Conservation (phyloP, 805 yeast genomes). For the Metschnikowia lochheadii region DNA sequence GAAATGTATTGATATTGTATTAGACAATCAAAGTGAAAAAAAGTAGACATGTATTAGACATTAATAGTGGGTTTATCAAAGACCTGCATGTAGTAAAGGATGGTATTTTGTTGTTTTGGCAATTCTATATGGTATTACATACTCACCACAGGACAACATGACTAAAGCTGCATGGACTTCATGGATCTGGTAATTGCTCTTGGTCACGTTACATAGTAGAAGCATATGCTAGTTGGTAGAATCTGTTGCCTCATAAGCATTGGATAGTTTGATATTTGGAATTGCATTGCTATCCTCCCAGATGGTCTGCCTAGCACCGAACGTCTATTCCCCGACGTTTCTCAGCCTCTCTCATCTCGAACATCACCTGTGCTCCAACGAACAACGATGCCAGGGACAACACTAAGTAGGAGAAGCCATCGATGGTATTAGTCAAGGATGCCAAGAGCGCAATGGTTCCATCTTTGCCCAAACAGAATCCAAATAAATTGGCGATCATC, state of each 20-base stretch:
- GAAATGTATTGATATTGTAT: too few relatives aligned
- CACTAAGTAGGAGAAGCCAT: slow-evolving; percentile 63
- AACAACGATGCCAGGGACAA: slow-evolving; percentile 64
- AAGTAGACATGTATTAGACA: neutral
- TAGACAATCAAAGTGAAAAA: neutral
- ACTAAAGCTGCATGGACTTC: too few relatives aligned
- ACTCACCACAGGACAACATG: neutral
- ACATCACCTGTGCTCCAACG: slow-evolving; percentile 89
- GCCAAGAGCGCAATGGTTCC: slow-evolving; percentile 65
- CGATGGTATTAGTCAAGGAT: slow-evolving; percentile 67
- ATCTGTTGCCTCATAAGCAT: neutral
- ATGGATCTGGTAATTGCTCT: too few relatives aligned
- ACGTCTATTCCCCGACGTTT: slow-evolving; percentile 77
- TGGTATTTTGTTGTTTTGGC: too few relatives aligned
- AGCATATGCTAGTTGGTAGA: neutral
- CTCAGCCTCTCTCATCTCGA: slow-evolving; percentile 85
- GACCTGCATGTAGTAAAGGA: too few relatives aligned
- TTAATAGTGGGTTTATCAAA: neutral
- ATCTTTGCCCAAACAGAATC: slow-evolving; percentile 89
- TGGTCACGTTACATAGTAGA: too few relatives aligned
- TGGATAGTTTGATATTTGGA: too few relatives aligned
- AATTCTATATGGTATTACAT: neutral
- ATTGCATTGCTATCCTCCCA: too few relatives aligned
- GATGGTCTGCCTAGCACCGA: slow-evolving; percentile 49
- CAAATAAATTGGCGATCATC: slow-evolving; percentile 95